These are phyloP conservation scores for Apiotrichum brassicae DNA, from an alignment of 1,284 basidiomycete genomes.

Conservation along the genomic window DNA sequence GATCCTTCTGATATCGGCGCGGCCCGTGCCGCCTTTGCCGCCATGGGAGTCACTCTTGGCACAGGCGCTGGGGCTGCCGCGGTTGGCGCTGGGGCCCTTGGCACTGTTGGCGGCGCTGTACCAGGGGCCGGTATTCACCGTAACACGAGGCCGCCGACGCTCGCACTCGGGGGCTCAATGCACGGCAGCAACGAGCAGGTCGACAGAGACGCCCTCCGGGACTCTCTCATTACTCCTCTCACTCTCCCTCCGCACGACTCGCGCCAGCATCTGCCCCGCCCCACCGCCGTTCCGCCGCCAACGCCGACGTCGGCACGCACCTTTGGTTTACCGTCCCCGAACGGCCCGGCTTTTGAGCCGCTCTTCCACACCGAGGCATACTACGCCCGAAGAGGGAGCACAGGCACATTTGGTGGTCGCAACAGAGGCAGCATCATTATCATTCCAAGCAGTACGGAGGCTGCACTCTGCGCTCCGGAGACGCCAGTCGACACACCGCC, in stretches of 20 bases:
- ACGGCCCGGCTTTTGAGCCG: slow-evolving; percentile 1
- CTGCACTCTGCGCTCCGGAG: not conserved
- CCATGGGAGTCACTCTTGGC: too few relatives aligned
- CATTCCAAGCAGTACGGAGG: not conserved
- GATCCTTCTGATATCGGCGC: too few relatives aligned
- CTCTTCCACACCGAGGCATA: not conserved
- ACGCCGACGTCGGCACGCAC: not conserved
- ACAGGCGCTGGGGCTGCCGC: too few relatives aligned
- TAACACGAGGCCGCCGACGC: not conserved
- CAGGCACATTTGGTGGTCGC: slow-evolving; percentile 2
- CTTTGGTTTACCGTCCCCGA: not conserved
- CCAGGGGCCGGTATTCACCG: not conserved
- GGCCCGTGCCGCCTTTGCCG: too few relatives aligned
- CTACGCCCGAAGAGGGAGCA: not conserved
- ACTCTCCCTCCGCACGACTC: not conserved
- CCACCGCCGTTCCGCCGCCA: not conserved
- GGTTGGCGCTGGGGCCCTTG: too few relatives aligned
- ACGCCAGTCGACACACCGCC: too few relatives aligned
- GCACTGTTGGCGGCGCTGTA: too few relatives aligned
- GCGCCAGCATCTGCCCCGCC: not conserved
- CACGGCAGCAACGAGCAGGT: too few relatives aligned
- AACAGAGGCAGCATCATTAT: slow-evolving; percentile 11
- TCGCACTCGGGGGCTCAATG: too few relatives aligned
- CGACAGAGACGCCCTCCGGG: too few relatives aligned
- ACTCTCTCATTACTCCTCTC: not conserved